Evolutionary conservation across 352 stramenopile species (phyloP).

Genomic region (Bremia lactucae): DNA sequence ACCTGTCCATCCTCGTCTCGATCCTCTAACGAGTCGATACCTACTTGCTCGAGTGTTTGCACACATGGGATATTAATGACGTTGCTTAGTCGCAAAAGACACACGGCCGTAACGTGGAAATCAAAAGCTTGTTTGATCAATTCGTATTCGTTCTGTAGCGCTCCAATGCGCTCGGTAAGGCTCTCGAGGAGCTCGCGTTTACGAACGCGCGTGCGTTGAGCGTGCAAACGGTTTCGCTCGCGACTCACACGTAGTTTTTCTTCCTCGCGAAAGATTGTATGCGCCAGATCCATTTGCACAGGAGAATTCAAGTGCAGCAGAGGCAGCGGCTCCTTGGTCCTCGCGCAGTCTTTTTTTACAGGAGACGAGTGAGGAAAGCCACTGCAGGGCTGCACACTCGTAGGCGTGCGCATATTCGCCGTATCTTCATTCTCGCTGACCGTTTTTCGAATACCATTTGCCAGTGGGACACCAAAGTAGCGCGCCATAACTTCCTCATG

Average conservation of each 20-base stretch:
- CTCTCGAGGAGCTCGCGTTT: slow-evolving; percentile 69
- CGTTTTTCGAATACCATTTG: slow-evolving; percentile 11
- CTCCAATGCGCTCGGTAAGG: slow-evolving; percentile 57
- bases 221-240: slow-evolving; percentile 66
- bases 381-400: slow-evolving; percentile 30
- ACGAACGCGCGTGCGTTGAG: slow-evolving; percentile 61
- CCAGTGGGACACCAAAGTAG: slow-evolving; percentile 33
- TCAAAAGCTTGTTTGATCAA: slow-evolving; percentile 68
- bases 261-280: slow-evolving; percentile 23
- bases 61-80: slow-evolving; percentile 30
- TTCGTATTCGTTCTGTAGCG: slow-evolving; percentile 45
- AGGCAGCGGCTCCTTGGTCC: slow-evolving; percentile 18
- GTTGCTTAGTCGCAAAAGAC: slow-evolving; percentile 40
- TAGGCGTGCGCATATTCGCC: slow-evolving; percentile 40
- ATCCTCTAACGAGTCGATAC: slow-evolving; percentile 29
- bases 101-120: slow-evolving; percentile 60
- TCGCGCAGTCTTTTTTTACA: slow-evolving; percentile 44
- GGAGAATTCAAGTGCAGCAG: slow-evolving; percentile 38
- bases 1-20: slow-evolving; percentile 22
- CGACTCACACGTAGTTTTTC: slow-evolving; percentile 64
- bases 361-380: slow-evolving; percentile 46
- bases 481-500: slow-evolving; percentile 24
- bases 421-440: slow-evolving; percentile 5
- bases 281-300: slow-evolving; percentile 11
- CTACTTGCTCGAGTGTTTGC: slow-evolving; percentile 42